Evolutionary conservation across 164 flowering plant genomes (phyloP), one percentile per base, ranked within the genome.

Genomic region (Magnolia kwangsiensis): DNA sequence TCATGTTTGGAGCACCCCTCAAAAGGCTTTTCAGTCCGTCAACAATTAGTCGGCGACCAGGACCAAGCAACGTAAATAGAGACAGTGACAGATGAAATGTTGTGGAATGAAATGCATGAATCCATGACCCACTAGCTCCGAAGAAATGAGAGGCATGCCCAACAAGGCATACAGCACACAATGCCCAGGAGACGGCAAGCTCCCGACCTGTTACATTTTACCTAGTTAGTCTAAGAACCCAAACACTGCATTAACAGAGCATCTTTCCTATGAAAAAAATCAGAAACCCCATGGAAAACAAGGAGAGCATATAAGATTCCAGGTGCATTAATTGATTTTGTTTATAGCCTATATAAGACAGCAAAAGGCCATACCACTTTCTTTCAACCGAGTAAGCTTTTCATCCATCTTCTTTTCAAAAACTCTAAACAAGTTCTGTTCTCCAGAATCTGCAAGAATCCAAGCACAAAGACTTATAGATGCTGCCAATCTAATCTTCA

Each of bases 1-100:
- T 96, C 99, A 96, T 96, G 83, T 96, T 96, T 71, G 99, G 99
- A 76, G 88, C 83, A 74, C 98, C 98, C 82, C 84, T 92, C 55
- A 85, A 72, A 72, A 96, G 90, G 78, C 96, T 94, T 83, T 85
- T 94, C 50, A 94, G 69, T 58, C 99, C 99, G 87, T 94, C 98
- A 79, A 87, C 20, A 67, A 96, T 90, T 76, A 96, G 92, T 73
- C 87, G 90, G 49, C 98, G 92, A 5, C 99, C 99, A 80, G 99
- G 99, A 79, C 91, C 98, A 81, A 96, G 86, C 86, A 96, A 87
- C 61, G 99, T 92, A 85, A 92, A 89, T 61, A 96, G 85, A 79
- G 92, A 96, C 81, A 96, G 79, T 31, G 98, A 88, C 14, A 96
- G 80, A 82, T 96, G 99, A 78, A 96, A 96, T 72, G 90, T 92